These are phyloP conservation scores for Candida nonsorbophila DNA, from an alignment of 805 yeast genomes.

Conservation along the genomic window DNA sequence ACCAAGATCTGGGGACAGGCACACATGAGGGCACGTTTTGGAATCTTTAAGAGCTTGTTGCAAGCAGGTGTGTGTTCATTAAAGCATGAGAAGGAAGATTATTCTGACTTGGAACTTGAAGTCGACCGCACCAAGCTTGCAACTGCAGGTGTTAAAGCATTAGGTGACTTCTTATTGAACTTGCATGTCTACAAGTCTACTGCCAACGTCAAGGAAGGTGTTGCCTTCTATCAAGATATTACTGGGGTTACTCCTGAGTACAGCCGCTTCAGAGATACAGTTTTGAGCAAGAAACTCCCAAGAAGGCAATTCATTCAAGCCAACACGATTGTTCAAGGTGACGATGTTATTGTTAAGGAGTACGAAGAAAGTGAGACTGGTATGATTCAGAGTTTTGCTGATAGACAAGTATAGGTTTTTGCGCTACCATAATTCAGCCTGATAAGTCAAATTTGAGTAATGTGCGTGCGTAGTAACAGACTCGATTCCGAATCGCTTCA, in stretches of 20 bases:
- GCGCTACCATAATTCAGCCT: too few species aligned
- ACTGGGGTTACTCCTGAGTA: slow-evolving; percentile 64
- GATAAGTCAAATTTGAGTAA: too few species aligned
- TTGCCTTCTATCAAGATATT: slow-evolving; percentile 56
- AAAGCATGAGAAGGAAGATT: slow-evolving; percentile 40
- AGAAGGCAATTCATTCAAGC: slow-evolving; percentile 83
- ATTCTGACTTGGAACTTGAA: slow-evolving; percentile 54
- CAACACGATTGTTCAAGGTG: slow-evolving; percentile 50
- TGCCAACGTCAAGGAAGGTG: slow-evolving; percentile 65
- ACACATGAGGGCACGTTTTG: slow-evolving; percentile 89
- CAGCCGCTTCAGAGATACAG: slow-evolving; percentile 61
- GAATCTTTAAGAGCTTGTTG: slow-evolving; percentile 71
- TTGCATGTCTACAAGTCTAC: slow-evolving; percentile 78
- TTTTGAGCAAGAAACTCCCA: slow-evolving; percentile 70
- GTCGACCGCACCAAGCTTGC: slow-evolving; percentile 60
- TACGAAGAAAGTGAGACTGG: slow-evolving; percentile 72
- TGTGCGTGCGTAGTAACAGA: too few species aligned
- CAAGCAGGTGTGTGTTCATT: slow-evolving; percentile 62
- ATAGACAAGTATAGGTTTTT: too few species aligned
- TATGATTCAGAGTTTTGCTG: slow-evolving; percentile 72
- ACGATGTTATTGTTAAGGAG: slow-evolving; percentile 55
- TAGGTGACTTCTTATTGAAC: slow-evolving; percentile 63
- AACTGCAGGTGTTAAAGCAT: slow-evolving; percentile 66
- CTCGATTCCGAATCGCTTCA: too few species aligned
- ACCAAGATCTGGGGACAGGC: slow-evolving; percentile 90